Base-by-base conservation (phyloP, 768 basidiomycete species). In the Candolleomyces eurysporus region DNA sequence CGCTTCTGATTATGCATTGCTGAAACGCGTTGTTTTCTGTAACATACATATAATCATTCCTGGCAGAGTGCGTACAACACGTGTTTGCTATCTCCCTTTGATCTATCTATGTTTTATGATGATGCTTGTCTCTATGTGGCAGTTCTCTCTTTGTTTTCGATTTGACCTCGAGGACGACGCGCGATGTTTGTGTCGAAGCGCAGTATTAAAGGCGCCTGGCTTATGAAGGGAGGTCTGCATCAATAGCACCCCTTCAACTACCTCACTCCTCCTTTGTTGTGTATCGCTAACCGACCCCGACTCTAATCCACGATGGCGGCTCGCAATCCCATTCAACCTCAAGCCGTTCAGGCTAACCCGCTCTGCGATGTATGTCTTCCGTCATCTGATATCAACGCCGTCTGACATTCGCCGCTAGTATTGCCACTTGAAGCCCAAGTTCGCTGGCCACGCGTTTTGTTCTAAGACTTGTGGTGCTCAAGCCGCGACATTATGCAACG, bases 391-490 rank as follows among this genome's bases (percentile, higher is more conserved):
- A 48, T 48, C 49, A 49, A 58, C 30, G 65, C 61, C 43, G 65
- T 45, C n/a, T 31, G 55, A 42, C n/a, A 14, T 22, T 63, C n/a
- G 43, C 43, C 21, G 64, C 3, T 62, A 84, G 83, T 80, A 79
- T 61, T 85, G 83, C 61, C 75, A 81, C 62, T 75, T 77, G 72
- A 82, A 82, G 63, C 80, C 81, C 31, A 82, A 75, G 63, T 81
- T 79, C 64, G 73, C 72, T 2, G 76, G 75, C 50, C 77, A 81
- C 62, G 67, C 73, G 0, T 84, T 77, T 59, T 84, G 82, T 65
- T 82, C 82, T 43, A 83, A 83, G 73, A 83, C 80, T n/a, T 84
- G 83, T 65, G 83, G 81, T 14, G 68, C 68, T 9, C 80, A 81
- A 64, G 81, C 76, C 48, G 75, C 75, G 13, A 67, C 75, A 26